Evolutionary conservation across 2,329 filamentous ascomycete species (phyloP).

Genomic region (Colletotrichum gloeosporioides): DNA sequence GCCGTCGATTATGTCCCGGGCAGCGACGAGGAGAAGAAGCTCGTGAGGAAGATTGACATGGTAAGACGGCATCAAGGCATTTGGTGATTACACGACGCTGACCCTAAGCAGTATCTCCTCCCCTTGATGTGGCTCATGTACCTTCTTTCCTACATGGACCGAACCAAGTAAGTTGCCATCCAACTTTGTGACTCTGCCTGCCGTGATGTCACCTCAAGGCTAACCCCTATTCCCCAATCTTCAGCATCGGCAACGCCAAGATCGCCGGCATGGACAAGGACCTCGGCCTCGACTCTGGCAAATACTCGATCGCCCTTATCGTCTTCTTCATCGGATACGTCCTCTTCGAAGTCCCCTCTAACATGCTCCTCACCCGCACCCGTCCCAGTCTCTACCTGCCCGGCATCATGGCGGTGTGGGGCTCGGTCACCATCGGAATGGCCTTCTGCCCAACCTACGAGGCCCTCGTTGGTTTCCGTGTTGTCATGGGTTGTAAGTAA

Average conservation of each 20-base stretch:
- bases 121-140: slow-evolving; percentile 59
- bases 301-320: slow-evolving; percentile 64
- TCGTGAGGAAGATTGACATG: slow-evolving; percentile 45
- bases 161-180: slow-evolving; percentile 46
- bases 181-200: neutral
- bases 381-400: slow-evolving; percentile 70
- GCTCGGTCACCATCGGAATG: slow-evolving; percentile 32
- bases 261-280: slow-evolving; percentile 51
- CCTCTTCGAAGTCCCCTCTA: slow-evolving; percentile 68
- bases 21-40: slow-evolving; percentile 36
- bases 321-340: slow-evolving; percentile 77
- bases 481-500: slow-evolving; percentile 47
- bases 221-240: slow-evolving; percentile 21
- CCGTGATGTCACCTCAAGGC: neutral
- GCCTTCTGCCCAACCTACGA: slow-evolving; percentile 30
- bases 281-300: slow-evolving; percentile 57
- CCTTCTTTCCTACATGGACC: slow-evolving; percentile 64
- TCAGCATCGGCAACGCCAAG: slow-evolving; percentile 59
- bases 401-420: slow-evolving; percentile 64
- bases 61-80: neutral
- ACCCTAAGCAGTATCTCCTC: slow-evolving; percentile 26
- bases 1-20: slow-evolving; percentile 30
- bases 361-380: slow-evolving; percentile 67
- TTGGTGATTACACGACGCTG: neutral
- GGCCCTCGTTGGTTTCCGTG: slow-evolving; percentile 39